Base-by-base conservation (phyloP, 2,329 filamentous ascomycete genomes). In the Colletotrichum scovillei region DNA sequence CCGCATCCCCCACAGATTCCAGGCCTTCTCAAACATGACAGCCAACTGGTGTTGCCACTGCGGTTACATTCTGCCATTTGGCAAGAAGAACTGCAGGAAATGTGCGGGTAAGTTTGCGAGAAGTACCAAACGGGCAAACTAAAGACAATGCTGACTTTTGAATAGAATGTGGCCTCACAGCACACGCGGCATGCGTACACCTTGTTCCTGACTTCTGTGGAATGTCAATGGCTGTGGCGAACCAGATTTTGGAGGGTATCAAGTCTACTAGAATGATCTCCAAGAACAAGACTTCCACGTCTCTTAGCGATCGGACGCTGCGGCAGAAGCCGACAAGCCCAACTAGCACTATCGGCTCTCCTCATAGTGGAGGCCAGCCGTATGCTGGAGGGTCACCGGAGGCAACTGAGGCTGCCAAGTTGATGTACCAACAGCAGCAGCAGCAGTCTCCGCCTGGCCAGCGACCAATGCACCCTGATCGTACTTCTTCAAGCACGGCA, bases 11-110 rank as follows among this genome's bases (percentile, higher is more conserved):
- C 97, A 99, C 89, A 93, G 97, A 67, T 99, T 98, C 87, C 92
- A 96, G 79, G 92, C 93, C n/a, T 99, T 97, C 82, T 95, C 95
- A 76, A 99, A 99, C 80, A 94, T 99, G 85, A 97, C 95, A 19
- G 97, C 97, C 78, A 99, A 98, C 81, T 99, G 97, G 97, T 99
- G 97, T 85, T 99, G 97, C 81, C 97, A 99, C 84, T 99, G 97
- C 82, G 97, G 97, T 79, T 98, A 98, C 81, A 93, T 99, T 77
- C 86, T 99, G 63, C 95, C 97, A 0, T 93, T 99, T 81, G 97
- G 97, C 73, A 95, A 95, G 82, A 98, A 97, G 84, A 98, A 97
- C 82, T 95, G 94, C 80, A 92, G 97, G 80, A 97, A 95, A 84
- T 99, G 97, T 82, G 91, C 92, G 81, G 94, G 94, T 95, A 90